A percentile compares a stretch with the other conserved stretches of the same genome.
Conservation (phyloP, 345 rosid genomes). For the Eucalyptus grandis region DNA sequence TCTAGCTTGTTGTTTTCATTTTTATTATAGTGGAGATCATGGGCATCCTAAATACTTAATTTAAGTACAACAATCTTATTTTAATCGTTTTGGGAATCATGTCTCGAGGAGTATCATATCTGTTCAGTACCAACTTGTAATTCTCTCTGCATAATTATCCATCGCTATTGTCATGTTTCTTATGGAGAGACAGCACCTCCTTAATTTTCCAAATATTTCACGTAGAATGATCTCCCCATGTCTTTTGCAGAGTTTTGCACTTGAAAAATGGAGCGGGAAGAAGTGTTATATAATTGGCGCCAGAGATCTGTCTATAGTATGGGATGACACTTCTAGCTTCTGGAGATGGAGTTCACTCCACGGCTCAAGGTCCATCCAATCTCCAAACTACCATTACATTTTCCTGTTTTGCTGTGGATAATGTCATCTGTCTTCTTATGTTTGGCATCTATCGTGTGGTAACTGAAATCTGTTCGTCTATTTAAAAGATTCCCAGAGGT, state of each 20-base stretch:
- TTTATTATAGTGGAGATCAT: background rate
- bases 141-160: background rate
- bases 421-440: background rate
- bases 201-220: background rate
- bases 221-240: background rate
- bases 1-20: background rate
- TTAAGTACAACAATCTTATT: background rate
- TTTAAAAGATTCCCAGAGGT: constrained; percentile 24
- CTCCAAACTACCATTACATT: background rate
- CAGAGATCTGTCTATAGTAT: constrained; percentile 4
- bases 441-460: background rate
- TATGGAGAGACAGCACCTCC: background rate
- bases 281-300: constrained; percentile 21
- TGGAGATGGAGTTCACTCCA: constrained; percentile 10
- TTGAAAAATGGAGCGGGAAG: constrained; percentile 19
- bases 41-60: background rate
- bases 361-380: constrained; percentile 2
- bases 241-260: constrained; percentile 3
- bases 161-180: background rate
- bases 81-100: background rate
- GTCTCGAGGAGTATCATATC: background rate
- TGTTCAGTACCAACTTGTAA: background rate
- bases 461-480: background rate
- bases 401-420: background rate
- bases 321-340: constrained; percentile 12